phyloP scores from a whole-genome alignment of 2,329 filamentous ascomycete species.

The Aspergillus tubingensis region DNA sequence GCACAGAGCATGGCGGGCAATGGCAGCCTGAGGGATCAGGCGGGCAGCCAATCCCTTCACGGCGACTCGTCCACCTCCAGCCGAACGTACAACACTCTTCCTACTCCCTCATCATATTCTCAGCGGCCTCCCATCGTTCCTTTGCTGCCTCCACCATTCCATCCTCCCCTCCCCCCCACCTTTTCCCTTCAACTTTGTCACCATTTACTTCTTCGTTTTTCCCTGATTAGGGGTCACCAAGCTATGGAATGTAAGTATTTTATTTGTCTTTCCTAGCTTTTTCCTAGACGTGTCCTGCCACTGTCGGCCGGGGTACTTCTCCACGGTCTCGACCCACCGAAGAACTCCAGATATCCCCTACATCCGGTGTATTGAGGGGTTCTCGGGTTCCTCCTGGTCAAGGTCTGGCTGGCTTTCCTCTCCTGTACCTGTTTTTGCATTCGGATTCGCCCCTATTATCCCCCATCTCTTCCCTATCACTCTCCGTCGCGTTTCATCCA shows the following conservation, averaged over 20 bases:
- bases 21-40: constrained; percentile 34
- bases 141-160: constrained; percentile 36
- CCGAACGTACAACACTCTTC: constrained; percentile 36
- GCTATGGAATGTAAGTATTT: constrained; percentile 62
- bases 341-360: constrained; percentile 29
- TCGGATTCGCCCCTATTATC: constrained; percentile 22
- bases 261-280: constrained; percentile 35
- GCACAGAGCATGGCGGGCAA: constrained; percentile 10
- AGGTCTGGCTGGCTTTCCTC: constrained; percentile 19
- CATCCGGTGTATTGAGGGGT: constrained; percentile 20
- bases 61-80: constrained; percentile 31
- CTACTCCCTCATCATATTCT: constrained; percentile 38
- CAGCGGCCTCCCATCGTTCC: constrained; percentile 34
- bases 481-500: constrained; percentile 39
- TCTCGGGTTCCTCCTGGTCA: constrained; percentile 18
- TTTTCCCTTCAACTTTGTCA: constrained; percentile 28
- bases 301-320: constrained; percentile 42
- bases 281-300: constrained; percentile 31
- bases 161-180: constrained; percentile 21
- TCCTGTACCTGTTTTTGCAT: constrained; percentile 25
- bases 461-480: constrained; percentile 22
- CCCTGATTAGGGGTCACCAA: constrained; percentile 51
- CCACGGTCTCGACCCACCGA: constrained; percentile 44
- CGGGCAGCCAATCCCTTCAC: constrained; percentile 26
- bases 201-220: constrained; percentile 35